Evolutionary conservation across 768 basidiomycete genomes (phyloP).

Genomic region (Russula vinacea): DNA sequence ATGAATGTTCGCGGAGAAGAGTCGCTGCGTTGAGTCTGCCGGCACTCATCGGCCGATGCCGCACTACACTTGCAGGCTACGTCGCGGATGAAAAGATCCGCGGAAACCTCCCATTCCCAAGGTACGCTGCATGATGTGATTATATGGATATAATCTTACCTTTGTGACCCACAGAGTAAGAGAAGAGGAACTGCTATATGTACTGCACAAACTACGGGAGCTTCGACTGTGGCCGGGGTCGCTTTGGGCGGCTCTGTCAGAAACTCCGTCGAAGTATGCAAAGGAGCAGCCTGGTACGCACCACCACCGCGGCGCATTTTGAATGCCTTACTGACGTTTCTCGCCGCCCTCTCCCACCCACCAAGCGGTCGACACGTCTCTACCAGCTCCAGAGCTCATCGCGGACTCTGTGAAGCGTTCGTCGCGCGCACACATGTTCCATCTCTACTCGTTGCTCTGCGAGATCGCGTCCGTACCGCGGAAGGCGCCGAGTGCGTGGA

Average conservation of each 20-base stretch:
- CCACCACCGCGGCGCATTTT: neutral
- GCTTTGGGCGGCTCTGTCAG: conserved; percentile 71
- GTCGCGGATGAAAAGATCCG: conserved; percentile 82
- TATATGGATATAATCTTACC: neutral
- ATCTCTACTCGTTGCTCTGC: conserved; percentile 76
- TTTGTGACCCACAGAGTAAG: conserved; percentile 51
- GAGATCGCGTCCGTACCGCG: conserved; percentile 74
- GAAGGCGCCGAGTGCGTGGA: conserved; percentile 66
- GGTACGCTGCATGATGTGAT: conserved; percentile 43
- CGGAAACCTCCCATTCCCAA: conserved; percentile 85
- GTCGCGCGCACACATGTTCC: conserved; percentile 78
- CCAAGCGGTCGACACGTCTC: conserved; percentile 43
- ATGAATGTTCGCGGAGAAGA: conserved; percentile 56
- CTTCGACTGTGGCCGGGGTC: conserved; percentile 73
- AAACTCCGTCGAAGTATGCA: conserved; percentile 56
- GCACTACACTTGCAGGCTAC: conserved; percentile 61
- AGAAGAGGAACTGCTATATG: conserved; percentile 87
- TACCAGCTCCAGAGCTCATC: conserved; percentile 54
- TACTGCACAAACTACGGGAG: conserved; percentile 70
- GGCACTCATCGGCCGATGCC: conserved; percentile 73
- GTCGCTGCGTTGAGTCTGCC: conserved; percentile 73
- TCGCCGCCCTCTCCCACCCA: no score
- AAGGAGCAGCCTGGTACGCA: conserved; percentile 56
- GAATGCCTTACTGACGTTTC: neutral
- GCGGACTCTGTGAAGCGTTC: conserved; percentile 74